Evolutionary conservation across 345 rosid species (phyloP), one percentile per base, ranked within the genome.

Genomic region (Eucalyptus cloeziana): DNA sequence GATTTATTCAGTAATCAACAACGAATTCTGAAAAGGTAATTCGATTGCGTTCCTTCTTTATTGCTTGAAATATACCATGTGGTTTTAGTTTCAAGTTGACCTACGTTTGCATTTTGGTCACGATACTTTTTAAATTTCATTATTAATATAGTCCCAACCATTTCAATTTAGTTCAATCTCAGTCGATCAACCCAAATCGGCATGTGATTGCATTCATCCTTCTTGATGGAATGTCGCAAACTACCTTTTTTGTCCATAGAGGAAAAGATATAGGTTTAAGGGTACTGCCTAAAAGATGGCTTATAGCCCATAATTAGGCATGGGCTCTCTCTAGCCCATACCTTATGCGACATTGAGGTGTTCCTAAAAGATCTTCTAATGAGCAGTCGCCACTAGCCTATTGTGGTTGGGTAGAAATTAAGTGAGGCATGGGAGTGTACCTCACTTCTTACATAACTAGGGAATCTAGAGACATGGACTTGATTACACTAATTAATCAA

Each of bases 1-100:
- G 88, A 90, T 4, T 25, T 94, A 22, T 93, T 91, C 87, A 17
- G 47, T 45, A 91, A 89, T 89, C 87, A 94, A 45, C 90, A 88
- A 54, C 80, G 87, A 37, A 94, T 95, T 89, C 91, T 95, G 25
- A 80, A 93, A 76, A 92, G 90, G 98, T 93, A 64, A 37, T 87
- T 6, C 9, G 4, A 10, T 8, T 21, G 10, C 43, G 8, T 69
- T 33, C 79, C 40, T 31, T 31, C 43, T 31, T 69, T 31, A 4
- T 8, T 33, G 43, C 19, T 8, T 21, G 12, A 69, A 67, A 31
- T 31, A 1, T 69, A 69, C 21, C 10, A 5, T 31, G 10, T 69
- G 80, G 4, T 31, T 69, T 69, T 67, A 13, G 31, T 62, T 62
- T 67, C 69, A 62, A 62, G 71, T 62, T 13, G 71, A 62, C 71